Evolutionary conservation across 306 rosid species (phyloP).

Genomic region (Herpetospermum pedunculosum): DNA sequence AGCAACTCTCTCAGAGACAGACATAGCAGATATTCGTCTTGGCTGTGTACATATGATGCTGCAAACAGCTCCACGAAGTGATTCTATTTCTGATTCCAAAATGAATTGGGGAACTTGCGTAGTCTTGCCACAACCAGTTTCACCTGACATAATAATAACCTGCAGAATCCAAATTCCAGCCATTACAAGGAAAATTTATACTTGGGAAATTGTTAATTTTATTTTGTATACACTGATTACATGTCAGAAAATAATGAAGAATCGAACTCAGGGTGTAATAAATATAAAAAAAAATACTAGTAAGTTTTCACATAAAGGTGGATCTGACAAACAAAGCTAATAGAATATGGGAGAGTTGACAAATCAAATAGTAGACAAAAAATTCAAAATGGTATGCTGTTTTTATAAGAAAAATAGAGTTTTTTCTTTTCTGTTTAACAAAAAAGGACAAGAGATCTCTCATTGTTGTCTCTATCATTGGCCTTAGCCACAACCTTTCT

Average conservation of each 20-base stretch:
- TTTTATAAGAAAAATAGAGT: not conserved
- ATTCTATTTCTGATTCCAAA: constrained; percentile 79
- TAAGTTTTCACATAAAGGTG: not conserved
- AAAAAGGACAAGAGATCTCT: not conserved
- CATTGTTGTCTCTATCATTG: no score
- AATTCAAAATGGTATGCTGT: not conserved
- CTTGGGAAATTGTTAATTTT: not conserved
- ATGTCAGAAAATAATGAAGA: not conserved
- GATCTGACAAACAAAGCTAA: not conserved
- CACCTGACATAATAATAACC: constrained; percentile 81
- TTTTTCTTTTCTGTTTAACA: not conserved
- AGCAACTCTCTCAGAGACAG: constrained; percentile 96
- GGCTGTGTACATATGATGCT: constrained; percentile 92
- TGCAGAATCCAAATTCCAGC: constrained; percentile 18
- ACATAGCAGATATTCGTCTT: constrained; percentile 90
- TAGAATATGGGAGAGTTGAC: not conserved
- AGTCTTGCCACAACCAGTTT: constrained; percentile 99
- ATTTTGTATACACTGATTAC: not conserved
- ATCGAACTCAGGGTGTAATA: not conserved
- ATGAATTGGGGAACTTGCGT: constrained; percentile 96
- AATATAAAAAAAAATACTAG: not conserved
- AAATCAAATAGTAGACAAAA: not conserved
- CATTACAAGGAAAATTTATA: not conserved
- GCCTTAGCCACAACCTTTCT: no score
- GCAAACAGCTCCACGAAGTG: constrained; percentile 64